Conservation (phyloP, 148 eudicot genomes). For the Linanthus parryae region DNA sequence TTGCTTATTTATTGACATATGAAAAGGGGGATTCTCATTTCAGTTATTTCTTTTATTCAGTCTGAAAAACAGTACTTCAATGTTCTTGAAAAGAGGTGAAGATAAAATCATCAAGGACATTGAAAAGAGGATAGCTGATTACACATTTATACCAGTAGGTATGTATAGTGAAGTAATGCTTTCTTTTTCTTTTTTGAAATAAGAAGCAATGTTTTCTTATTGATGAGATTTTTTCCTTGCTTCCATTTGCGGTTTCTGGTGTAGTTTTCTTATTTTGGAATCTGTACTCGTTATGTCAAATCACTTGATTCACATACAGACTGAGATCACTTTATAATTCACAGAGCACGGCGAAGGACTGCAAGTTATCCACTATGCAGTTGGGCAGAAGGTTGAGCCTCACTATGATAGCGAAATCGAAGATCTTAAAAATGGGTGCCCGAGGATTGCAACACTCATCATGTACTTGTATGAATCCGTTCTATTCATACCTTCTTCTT, state of each 20-base stretch:
- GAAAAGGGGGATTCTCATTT: too few relatives aligned
- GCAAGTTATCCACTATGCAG: conserved; percentile 59
- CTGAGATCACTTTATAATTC: too few relatives aligned
- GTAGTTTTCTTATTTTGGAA: not conserved
- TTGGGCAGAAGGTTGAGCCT: conserved; percentile 57
- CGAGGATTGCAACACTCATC: conserved; percentile 57
- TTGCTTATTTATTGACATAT: not conserved
- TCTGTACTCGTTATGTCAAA: not conserved
- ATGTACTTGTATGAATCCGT: conserved; percentile 45
- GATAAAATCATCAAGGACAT: conserved; percentile 59
- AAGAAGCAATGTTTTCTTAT: not conserved
- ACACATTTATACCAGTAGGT: conserved; percentile 78
- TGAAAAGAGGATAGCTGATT: conserved; percentile 82
- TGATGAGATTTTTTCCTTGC: not conserved
- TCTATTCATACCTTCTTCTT: not conserved
- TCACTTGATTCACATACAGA: too few relatives aligned
- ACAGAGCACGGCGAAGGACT: conserved; percentile 47
- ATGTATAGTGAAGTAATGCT: conserved; percentile 12
- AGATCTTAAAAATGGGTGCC: conserved; percentile 51
- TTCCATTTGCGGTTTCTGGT: not conserved
- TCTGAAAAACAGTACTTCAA: conserved; percentile 88
- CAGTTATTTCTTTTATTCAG: conserved; percentile 25
- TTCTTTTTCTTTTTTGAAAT: too few relatives aligned
- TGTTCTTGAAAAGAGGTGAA: conserved; percentile 65
- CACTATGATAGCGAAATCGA: conserved; percentile 51